These are phyloP conservation scores for Arthrobotrys sphaeroides DNA, from an alignment of 2,329 filamentous ascomycete species.

Conservation along the genomic window DNA sequence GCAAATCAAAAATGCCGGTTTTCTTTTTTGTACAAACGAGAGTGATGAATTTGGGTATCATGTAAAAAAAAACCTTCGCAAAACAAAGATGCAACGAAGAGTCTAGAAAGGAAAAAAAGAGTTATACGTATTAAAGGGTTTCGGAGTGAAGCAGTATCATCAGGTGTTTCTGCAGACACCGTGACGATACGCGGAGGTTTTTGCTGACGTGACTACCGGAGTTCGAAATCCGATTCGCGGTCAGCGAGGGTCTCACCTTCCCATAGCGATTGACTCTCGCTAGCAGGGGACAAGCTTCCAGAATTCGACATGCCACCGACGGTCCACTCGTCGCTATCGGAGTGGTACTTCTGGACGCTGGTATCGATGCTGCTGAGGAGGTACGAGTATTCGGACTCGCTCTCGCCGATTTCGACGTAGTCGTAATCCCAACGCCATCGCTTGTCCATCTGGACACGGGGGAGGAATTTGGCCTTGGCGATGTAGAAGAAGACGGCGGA, in stretches of 20 bases:
- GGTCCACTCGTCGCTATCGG: constrained; percentile 88
- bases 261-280: constrained; percentile 59
- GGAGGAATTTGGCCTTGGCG: constrained; percentile 80
- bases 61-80: constrained; percentile 47
- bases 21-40: constrained; percentile 54
- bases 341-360: constrained; percentile 68
- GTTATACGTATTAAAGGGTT: background rate
- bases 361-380: constrained; percentile 64
- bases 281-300: constrained; percentile 73
- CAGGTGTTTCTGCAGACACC: constrained; percentile 26
- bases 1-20: constrained; percentile 47
- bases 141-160: background rate
- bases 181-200: background rate
- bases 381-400: constrained; percentile 66
- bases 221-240: constrained; percentile 42
- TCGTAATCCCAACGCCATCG: constrained; percentile 94
- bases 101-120: constrained; percentile 21
- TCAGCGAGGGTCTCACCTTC: constrained; percentile 49
- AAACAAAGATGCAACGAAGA: constrained; percentile 39
- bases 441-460: constrained; percentile 84
- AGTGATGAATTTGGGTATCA: constrained; percentile 53
- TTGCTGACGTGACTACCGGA: constrained; percentile 22
- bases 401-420: constrained; percentile 84
- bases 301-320: constrained; percentile 73
- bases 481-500: constrained; percentile 84